Base-by-base conservation (phyloP, 2,329 filamentous ascomycete species). In the Penicillium sp. region DNA sequence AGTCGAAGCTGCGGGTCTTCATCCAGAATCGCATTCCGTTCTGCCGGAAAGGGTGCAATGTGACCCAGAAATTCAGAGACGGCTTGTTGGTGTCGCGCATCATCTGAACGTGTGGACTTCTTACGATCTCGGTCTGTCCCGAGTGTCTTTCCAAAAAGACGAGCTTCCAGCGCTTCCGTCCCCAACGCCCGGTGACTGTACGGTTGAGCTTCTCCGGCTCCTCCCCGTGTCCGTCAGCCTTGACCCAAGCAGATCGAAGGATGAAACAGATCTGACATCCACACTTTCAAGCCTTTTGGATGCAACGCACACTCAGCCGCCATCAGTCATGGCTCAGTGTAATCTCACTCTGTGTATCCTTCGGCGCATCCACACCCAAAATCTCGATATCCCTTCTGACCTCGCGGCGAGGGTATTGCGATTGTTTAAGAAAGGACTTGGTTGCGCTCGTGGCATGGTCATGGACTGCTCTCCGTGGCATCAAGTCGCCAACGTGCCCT, bases 61-160 rank as follows among this genome's bases (percentile, higher is more conserved):
- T 15, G 67, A 74, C 34, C 55, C 64, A 12, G 79, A 83, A 12
- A 68, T 75, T 1, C 71, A 74, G 5, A 72, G 76, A 37, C 68
- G 81, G 5, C 63, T 84, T 1, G 66, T 83, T 55, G 78, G 82
- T 34, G 75, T 86, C 1, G 79, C 84, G 0, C 79, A 83, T n/a
- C 83, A 86, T 62, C 73, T 85, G 6, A 85, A 86, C 63, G 79
- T 81, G 4, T 86, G 84, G 83, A 80, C 81, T 12, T 85, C 83
- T 0, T 86, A 83, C 62, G 84, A 86, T 58, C 78, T 85, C 54
- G 84, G 84, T 0, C 76, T 82, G 0, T 83, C 82, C 0, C 73
- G 82, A n/a, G 81, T 85, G 0, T 59, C 74, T 54, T 75, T 84
- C 0, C 76, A 76, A 73, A 79, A 35, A 75, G 76, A 12, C 71